A percentile compares a stretch with the other conserved stretches of the same genome.
phyloP scores from a whole-genome alignment of 1,284 basidiomycete species.

The Bjerkandera adusta region DNA sequence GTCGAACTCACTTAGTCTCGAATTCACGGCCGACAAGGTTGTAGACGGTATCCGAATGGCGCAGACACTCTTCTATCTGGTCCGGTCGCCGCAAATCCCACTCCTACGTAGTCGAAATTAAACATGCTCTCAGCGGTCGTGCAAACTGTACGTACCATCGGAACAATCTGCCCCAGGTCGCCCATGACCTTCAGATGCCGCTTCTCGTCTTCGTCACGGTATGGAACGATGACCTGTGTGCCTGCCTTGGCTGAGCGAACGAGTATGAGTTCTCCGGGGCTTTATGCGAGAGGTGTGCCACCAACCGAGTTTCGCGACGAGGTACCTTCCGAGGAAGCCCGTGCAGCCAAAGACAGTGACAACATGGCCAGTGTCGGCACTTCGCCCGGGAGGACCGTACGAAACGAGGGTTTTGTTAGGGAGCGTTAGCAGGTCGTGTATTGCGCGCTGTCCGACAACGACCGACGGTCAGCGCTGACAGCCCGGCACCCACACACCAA shows the following conservation, averaged over 20 bases:
- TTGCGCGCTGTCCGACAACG: conserved; percentile 49
- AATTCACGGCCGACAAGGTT: conserved; percentile 90
- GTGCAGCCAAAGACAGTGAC: conserved; percentile 98
- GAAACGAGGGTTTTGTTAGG: conserved; percentile 70
- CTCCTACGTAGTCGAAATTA: conserved; percentile 55
- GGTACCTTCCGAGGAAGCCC: conserved; percentile 92
- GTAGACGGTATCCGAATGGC: conserved; percentile 97
- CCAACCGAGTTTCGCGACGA: conserved; percentile 89
- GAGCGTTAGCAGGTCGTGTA: conserved; percentile 68
- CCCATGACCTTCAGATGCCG: conserved; percentile 91
- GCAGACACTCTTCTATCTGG: conserved; percentile 91
- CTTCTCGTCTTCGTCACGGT: conserved; percentile 95
- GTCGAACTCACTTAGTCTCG: conserved; percentile 57
- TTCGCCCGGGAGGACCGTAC: conserved; percentile 81
- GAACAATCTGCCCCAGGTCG: conserved; percentile 95
- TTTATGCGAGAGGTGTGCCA: conserved; percentile 12
- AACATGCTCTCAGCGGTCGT: neutral
- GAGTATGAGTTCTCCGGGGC: no score
- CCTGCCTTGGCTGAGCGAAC: conserved; percentile 73
- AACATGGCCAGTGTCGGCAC: conserved; percentile 84
- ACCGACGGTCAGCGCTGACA: conserved; percentile 1
- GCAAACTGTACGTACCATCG: conserved; percentile 64
- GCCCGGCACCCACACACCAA: no score
- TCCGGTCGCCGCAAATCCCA: conserved; percentile 89
- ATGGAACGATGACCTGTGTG: conserved; percentile 93